phyloP scores from a whole-genome alignment of 371 early-diverging fungal genomes.

The Coemansia sp. region DNA sequence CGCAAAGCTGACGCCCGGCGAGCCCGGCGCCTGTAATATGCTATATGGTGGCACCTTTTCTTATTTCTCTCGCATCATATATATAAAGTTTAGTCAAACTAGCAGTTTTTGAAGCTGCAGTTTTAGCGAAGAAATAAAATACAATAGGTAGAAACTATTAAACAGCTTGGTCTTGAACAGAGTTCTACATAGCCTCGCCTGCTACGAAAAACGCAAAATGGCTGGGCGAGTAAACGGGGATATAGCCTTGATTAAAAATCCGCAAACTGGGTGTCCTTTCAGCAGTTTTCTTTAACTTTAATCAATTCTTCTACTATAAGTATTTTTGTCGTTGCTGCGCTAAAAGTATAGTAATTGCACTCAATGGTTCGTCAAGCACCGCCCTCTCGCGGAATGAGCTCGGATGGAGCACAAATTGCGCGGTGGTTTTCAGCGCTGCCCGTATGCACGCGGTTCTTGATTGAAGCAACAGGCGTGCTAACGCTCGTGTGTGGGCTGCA shows the following conservation, averaged over 20 bases:
- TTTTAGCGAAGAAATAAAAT: too few relatives aligned
- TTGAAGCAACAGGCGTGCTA: conserved; percentile 5
- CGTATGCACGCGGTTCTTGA: conserved; percentile 14
- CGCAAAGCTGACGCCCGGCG: conserved; percentile 43
- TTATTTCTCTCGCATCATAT: neutral
- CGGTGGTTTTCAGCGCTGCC: conserved; percentile 29
- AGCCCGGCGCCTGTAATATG: conserved; percentile 40
- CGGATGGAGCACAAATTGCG: conserved; percentile 33
- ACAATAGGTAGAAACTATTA: too few relatives aligned
- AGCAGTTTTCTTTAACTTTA: too few relatives aligned
- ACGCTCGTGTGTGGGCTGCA: conserved; percentile 16
- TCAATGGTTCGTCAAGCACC: conserved; percentile 1
- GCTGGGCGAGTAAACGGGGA: too few relatives aligned
- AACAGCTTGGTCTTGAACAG: too few relatives aligned
- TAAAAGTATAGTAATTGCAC: neutral
- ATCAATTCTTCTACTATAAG: too few relatives aligned
- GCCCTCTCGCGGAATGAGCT: conserved; percentile 15
- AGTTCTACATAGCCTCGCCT: too few relatives aligned
- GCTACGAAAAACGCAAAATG: too few relatives aligned
- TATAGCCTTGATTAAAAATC: too few relatives aligned
- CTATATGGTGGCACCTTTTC: neutral
- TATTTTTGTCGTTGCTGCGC: too few relatives aligned
- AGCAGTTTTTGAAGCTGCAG: neutral
- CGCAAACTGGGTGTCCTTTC: too few relatives aligned
- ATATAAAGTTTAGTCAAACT: neutral